phyloP scores from a whole-genome alignment of 306 rosid species.

The Cucumis hystrix region DNA sequence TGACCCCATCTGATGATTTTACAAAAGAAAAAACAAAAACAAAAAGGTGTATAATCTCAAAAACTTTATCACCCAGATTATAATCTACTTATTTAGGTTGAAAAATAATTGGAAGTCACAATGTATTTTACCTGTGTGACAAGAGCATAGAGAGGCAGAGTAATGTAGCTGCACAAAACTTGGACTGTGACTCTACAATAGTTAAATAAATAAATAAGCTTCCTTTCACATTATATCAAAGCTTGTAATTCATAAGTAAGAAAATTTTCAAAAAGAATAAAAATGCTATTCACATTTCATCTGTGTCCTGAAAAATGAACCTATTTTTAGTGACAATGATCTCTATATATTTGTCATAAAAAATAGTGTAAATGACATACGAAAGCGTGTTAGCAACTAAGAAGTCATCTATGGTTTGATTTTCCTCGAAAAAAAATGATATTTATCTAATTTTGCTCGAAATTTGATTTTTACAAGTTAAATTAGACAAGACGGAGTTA shows the following conservation, averaged over 20 bases:
- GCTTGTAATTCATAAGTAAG: neutral
- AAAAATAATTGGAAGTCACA: neutral
- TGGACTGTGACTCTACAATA: slow-evolving; percentile 36
- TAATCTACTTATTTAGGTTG: neutral
- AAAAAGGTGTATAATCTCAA: neutral
- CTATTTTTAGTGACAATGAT: too few species aligned
- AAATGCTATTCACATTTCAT: too few species aligned
- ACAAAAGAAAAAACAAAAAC: neutral
- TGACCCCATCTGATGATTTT: slow-evolving; percentile 39
- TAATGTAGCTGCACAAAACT: slow-evolving; percentile 47
- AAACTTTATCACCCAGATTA: neutral
- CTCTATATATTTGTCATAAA: too few species aligned
- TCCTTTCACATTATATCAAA: neutral
- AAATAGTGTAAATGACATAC: too few species aligned
- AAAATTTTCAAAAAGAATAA: too few species aligned
- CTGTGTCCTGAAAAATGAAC: too few species aligned
- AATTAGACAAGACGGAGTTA: too few species aligned
- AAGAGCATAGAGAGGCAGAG: slow-evolving; percentile 57
- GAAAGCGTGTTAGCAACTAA: too few species aligned
- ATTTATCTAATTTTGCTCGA: too few species aligned
- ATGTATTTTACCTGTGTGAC: slow-evolving; percentile 38
- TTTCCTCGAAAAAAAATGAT: too few species aligned
- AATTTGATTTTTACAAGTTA: too few species aligned
- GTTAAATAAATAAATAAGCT: neutral
- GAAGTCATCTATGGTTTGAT: too few species aligned